Conservation (phyloP, 768 basidiomycete species). For the Boletus reticulatus region DNA sequence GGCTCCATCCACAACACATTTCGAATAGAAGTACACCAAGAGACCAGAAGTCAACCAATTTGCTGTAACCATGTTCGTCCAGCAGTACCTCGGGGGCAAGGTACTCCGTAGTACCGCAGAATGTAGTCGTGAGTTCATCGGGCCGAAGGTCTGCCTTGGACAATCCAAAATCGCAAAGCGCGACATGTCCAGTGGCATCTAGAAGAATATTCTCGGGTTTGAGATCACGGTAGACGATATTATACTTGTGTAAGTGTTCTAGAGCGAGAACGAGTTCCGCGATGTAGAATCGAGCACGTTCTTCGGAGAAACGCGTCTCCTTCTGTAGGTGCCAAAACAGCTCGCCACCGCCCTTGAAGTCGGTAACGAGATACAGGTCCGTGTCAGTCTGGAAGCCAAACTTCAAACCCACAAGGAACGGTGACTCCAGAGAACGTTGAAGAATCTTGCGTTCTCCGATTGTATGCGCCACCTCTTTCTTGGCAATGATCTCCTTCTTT, state of each 20-base stretch:
- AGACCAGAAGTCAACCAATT: conserved; percentile 98
- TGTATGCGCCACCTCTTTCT: conserved; percentile 99
- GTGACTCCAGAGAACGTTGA: conserved; percentile 87
- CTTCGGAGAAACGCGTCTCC: conserved; percentile 91
- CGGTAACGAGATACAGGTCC: conserved; percentile 94
- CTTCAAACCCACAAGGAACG: conserved; percentile 97
- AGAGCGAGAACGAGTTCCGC: conserved; percentile 93
- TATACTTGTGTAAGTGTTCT: conserved; percentile 96
- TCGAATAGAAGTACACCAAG: conserved; percentile 95
- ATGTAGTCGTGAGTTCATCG: conserved; percentile 97
- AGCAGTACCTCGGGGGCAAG: conserved; percentile 98
- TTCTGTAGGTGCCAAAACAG: conserved; percentile 98
- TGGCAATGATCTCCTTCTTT: conserved; percentile 98
- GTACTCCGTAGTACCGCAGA: conserved; percentile 98
- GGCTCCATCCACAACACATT: conserved; percentile 99
- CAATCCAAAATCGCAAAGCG: conserved; percentile 96
- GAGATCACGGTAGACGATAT: conserved; percentile 94
- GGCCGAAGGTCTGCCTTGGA: conserved; percentile 93
- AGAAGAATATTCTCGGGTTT: conserved; percentile 99
- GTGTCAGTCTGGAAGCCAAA: conserved; percentile 97
- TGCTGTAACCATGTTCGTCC: conserved; percentile 97
- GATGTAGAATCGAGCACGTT: conserved; percentile 93
- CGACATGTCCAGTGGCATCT: conserved; percentile 97
- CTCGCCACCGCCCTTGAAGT: conserved; percentile 98
- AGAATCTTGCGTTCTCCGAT: conserved; percentile 99